Conservation (phyloP, 345 rosid species). For the Abelmoschus esculentus region DNA sequence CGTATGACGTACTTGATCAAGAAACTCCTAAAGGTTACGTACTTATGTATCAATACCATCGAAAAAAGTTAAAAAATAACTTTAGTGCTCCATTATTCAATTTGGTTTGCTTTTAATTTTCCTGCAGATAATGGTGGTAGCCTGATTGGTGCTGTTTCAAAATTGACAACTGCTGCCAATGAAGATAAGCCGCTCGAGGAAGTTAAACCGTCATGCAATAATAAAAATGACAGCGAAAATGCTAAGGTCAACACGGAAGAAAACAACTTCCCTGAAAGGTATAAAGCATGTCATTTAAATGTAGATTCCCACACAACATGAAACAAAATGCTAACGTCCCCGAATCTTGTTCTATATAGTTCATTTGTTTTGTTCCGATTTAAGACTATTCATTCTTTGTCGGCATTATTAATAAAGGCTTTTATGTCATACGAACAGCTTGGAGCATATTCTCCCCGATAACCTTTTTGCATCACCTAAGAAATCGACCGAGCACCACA, state of each 20-base stretch:
- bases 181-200: slow-evolving; percentile 19
- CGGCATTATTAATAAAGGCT: no score
- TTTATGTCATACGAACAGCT: slow-evolving; percentile 23
- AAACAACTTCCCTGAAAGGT: slow-evolving; percentile 45
- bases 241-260: slow-evolving; percentile 27
- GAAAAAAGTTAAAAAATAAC: neutral
- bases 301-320: neutral
- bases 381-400: no score
- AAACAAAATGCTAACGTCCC: neutral
- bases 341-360: neutral
- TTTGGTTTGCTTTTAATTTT: neutral
- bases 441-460: slow-evolving; percentile 65
- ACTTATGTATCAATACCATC: neutral
- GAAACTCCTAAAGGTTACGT: slow-evolving; percentile 27
- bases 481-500: slow-evolving; percentile 29
- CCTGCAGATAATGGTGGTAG: slow-evolving; percentile 19
- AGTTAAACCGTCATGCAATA: slow-evolving; percentile 20
- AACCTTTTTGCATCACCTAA: slow-evolving; percentile 60
- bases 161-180: slow-evolving; percentile 1
- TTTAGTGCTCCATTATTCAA: neutral
- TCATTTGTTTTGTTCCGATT: neutral
- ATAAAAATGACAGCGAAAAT: slow-evolving; percentile 18
- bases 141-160: neutral
- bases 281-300: neutral
- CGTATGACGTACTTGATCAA: slow-evolving; percentile 18